Percentiles rank a stretch among this genome's conserved stretches.
Evolutionary conservation across 2,329 filamentous ascomycete species (phyloP).

Genomic region (Nannizzia gypsea): DNA sequence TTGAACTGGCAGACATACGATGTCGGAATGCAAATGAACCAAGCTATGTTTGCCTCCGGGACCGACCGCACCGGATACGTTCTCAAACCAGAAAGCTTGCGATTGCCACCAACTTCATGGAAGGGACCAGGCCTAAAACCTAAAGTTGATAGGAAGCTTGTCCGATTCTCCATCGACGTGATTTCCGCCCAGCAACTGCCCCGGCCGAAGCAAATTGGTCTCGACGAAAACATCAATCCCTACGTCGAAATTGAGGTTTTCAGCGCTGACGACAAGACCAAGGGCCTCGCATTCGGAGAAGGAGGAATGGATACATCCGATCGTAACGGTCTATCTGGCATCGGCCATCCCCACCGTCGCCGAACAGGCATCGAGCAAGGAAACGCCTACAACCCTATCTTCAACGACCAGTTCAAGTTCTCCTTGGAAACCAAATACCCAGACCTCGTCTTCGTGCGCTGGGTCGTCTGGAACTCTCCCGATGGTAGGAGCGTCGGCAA

Average conservation of each 20-base stretch:
- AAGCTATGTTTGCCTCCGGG: conserved; percentile 91
- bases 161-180: conserved; percentile 75
- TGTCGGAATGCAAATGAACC: conserved; percentile 87
- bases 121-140: conserved; percentile 24
- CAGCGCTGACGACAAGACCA: conserved; percentile 81
- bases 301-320: conserved; percentile 55
- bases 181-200: conserved; percentile 93
- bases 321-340: conserved; percentile 53
- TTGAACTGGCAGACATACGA: conserved; percentile 99
- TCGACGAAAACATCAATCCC: conserved; percentile 69
- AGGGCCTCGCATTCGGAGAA: conserved; percentile 55
- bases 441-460: conserved; percentile 84
- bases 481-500: conserved; percentile 61
- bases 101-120: conserved; percentile 28
- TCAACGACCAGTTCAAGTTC: conserved; percentile 67
- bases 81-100: conserved; percentile 77
- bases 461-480: conserved; percentile 76
- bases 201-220: conserved; percentile 60
- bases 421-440: conserved; percentile 87
- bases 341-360: conserved; percentile 61
- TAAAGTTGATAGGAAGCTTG: conserved; percentile 67
- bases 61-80: conserved; percentile 84
- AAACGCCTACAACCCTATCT: conserved; percentile 89
- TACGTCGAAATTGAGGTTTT: conserved; percentile 94
- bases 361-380: conserved; percentile 70